Conservation (phyloP, 805 yeast genomes). For the Candida xyloterini region DNA sequence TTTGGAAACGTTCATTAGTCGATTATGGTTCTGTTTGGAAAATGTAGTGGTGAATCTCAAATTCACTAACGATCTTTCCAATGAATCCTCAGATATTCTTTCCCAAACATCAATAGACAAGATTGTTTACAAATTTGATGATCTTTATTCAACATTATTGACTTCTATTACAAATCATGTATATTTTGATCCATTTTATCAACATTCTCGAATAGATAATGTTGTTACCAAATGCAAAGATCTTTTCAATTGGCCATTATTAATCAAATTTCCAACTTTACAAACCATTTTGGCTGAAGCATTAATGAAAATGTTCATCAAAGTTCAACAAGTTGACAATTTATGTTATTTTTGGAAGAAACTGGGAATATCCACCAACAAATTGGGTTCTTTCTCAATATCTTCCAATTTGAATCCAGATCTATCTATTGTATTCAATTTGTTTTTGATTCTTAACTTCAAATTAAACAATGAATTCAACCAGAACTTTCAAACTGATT, state of each 20-base stretch:
- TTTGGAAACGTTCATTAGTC: conserved; percentile 26
- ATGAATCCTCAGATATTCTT: conserved; percentile 10
- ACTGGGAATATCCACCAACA: conserved; percentile 17
- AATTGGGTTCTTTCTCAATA: conserved; percentile 6
- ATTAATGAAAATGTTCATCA: conserved; percentile 24
- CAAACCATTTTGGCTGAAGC: conserved; percentile 29
- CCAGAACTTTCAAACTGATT: background rate
- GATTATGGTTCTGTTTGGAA: conserved; percentile 34
- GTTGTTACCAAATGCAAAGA: conserved; percentile 23
- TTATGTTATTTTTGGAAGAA: conserved; percentile 23
- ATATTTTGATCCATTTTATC: conserved; percentile 18
- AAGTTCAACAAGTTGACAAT: conserved; percentile 17
- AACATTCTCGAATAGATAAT: conserved; percentile 18
- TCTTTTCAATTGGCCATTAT: conserved; percentile 29
- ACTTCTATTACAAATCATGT: conserved; percentile 19
- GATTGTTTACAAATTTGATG: conserved; percentile 25
- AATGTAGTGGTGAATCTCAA: conserved; percentile 29
- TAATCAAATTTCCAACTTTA: conserved; percentile 23
- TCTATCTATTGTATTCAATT: conserved; percentile 19
- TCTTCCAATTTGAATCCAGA: conserved; percentile 16
- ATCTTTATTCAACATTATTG: conserved; percentile 27
- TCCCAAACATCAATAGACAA: conserved; percentile 20
- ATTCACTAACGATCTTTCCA: conserved; percentile 12
- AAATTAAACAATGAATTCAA: conserved; percentile 2
- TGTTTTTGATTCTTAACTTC: conserved; percentile 16